A percentile compares a stretch with the other conserved stretches of the same genome.
These are phyloP conservation scores for Fraxinus paxiana DNA, from an alignment of 305 asterid species.

Conservation along the genomic window DNA sequence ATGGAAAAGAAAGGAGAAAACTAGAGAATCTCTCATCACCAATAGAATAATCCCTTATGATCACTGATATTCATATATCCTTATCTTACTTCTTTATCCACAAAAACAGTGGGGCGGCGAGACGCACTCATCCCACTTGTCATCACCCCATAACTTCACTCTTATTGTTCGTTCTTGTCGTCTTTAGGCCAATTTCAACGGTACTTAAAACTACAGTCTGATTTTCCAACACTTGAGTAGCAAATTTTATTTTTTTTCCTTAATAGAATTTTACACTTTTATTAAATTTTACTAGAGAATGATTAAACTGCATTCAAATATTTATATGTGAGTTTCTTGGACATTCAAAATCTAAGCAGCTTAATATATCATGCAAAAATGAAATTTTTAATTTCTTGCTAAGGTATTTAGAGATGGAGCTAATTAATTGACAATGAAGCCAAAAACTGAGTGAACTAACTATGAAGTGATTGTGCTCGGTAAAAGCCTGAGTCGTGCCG, in stretches of 20 bases:
- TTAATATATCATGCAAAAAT: too few relatives aligned
- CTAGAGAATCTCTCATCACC: slow-evolving; percentile 26
- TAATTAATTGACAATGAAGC: too few relatives aligned
- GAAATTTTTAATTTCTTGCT: too few relatives aligned
- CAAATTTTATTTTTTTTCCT: not conserved
- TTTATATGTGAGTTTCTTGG: too few relatives aligned
- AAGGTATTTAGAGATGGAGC: too few relatives aligned
- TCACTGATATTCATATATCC: not conserved
- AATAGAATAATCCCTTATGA: not conserved
- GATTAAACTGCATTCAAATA: too few relatives aligned
- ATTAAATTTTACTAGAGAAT: too few relatives aligned
- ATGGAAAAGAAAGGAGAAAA: slow-evolving; percentile 9
- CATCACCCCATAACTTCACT: not conserved
- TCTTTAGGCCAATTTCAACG: not conserved
- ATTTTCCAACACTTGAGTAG: not conserved
- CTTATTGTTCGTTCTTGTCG: not conserved
- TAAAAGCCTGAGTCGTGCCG: too few relatives aligned
- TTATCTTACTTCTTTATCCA: not conserved
- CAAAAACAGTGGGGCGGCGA: not conserved
- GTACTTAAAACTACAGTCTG: not conserved
- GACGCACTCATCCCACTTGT: not conserved
- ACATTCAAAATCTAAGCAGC: too few relatives aligned
- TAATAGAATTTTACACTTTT: not conserved
- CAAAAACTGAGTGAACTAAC: too few relatives aligned
- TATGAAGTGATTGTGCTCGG: too few relatives aligned